phyloP scores from a whole-genome alignment of 768 basidiomycete genomes.

The Phaffia australis region DNA sequence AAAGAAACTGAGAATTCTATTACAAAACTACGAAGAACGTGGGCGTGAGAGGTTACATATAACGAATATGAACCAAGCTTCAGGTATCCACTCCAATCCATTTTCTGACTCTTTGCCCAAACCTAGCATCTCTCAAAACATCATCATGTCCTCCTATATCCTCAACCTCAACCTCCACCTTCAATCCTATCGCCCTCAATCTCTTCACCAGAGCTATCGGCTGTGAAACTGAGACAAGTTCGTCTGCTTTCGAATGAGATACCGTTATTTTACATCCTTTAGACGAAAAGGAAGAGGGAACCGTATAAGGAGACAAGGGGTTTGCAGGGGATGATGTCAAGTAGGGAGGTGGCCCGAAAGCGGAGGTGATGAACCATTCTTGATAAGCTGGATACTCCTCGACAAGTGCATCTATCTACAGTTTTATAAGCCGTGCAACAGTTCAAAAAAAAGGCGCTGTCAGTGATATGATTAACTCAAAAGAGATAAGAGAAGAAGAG shows the following conservation, averaged over 20 bases:
- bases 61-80: too few species aligned
- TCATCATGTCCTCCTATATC: conserved; percentile 18
- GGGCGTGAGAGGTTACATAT: too few species aligned
- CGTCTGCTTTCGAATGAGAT: conserved; percentile 11
- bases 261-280: not conserved
- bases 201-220: not conserved
- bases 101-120: conserved; percentile 12
- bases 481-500: not conserved
- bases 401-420: conserved; percentile 20
- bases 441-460: not conserved
- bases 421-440: not conserved
- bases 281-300: not conserved
- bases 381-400: conserved; percentile 18
- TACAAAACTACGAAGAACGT: too few species aligned
- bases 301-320: conserved; percentile 11
- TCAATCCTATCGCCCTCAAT: conserved; percentile 13
- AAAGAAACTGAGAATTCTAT: too few species aligned
- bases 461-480: not conserved
- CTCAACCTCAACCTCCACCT: conserved; percentile 6
- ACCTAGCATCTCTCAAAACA: conserved; percentile 2
- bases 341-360: conserved; percentile 25
- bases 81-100: conserved; percentile 5
- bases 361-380: conserved; percentile 22
- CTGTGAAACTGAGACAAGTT: conserved; percentile 14
- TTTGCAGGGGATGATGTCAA: conserved; percentile 15